Evolutionary conservation across 331 rosid genomes (phyloP).

Genomic region (Prunus yedoensis): DNA sequence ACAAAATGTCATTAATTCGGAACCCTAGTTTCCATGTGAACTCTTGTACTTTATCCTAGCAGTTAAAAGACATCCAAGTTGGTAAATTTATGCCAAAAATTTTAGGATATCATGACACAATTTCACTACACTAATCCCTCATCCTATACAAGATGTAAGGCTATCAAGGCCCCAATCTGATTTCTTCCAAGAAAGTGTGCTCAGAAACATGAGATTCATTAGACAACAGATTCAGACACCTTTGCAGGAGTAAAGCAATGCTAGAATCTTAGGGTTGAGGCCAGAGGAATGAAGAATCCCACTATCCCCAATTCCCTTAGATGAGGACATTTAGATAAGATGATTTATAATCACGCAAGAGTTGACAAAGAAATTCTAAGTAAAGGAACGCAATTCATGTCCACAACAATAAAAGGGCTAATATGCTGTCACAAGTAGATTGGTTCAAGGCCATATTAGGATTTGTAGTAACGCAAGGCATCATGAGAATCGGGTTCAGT

Average conservation of each 20-base stretch:
- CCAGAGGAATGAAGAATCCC: too few species aligned
- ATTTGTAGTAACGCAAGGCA: background rate
- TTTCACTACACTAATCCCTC: slow-evolving; percentile 7
- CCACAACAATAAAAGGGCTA: background rate
- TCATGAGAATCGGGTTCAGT: background rate
- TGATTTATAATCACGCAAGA: background rate
- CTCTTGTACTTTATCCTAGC: background rate
- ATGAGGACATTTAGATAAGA: too few species aligned
- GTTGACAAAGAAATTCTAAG: background rate
- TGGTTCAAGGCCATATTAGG: background rate
- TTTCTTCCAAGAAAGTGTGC: too few species aligned
- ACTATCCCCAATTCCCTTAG: too few species aligned
- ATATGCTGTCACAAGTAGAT: background rate
- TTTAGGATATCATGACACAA: slow-evolving; percentile 1
- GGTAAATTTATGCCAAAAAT: background rate
- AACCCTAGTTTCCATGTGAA: background rate
- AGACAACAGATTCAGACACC: too few species aligned
- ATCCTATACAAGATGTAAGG: background rate
- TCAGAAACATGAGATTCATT: too few species aligned
- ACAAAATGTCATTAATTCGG: background rate
- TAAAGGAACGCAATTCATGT: slow-evolving; percentile 10
- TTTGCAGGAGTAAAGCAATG: too few species aligned
- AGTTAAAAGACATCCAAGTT: slow-evolving; percentile 1
- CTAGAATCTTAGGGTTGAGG: too few species aligned
- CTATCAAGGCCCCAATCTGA: too few species aligned